Evolutionary conservation across 306 rosid genomes (phyloP).

Genomic region (Rubus idaeus): DNA sequence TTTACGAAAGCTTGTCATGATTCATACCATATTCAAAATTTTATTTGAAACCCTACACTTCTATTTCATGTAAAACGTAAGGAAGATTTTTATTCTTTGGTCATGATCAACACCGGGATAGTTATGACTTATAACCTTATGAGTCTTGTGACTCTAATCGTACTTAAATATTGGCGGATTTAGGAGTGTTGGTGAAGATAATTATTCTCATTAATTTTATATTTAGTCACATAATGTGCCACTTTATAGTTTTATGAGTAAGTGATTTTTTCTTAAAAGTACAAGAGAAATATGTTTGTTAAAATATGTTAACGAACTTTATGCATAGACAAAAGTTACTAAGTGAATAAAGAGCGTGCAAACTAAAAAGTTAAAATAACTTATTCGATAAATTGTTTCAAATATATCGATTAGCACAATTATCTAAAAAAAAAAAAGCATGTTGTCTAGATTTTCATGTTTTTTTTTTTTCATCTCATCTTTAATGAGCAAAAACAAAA

Average conservation of each 20-base stretch:
- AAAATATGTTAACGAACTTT: no score
- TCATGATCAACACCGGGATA: not conserved
- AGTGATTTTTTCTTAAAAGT: no score
- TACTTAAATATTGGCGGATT: no score
- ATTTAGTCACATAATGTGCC: no score
- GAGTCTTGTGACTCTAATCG: not conserved
- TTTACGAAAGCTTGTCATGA: slow-evolving; percentile 10
- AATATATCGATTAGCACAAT: not conserved
- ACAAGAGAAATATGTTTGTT: not conserved
- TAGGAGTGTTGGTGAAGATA: no score
- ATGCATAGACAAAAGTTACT: not conserved
- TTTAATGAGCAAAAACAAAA: no score
- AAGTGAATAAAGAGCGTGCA: not conserved
- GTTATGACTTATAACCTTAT: not conserved
- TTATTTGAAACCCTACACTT: not conserved
- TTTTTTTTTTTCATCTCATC: not conserved
- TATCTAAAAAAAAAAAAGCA: not conserved
- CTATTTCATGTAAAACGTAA: not conserved
- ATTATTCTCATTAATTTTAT: no score
- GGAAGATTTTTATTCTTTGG: not conserved
- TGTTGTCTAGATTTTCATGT: not conserved
- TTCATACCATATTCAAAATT: not conserved
- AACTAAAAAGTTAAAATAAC: not conserved
- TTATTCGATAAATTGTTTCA: not conserved
- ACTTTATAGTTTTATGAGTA: no score